phyloP scores from a whole-genome alignment of 805 yeast genomes.

The Ogataea ganodermae region DNA sequence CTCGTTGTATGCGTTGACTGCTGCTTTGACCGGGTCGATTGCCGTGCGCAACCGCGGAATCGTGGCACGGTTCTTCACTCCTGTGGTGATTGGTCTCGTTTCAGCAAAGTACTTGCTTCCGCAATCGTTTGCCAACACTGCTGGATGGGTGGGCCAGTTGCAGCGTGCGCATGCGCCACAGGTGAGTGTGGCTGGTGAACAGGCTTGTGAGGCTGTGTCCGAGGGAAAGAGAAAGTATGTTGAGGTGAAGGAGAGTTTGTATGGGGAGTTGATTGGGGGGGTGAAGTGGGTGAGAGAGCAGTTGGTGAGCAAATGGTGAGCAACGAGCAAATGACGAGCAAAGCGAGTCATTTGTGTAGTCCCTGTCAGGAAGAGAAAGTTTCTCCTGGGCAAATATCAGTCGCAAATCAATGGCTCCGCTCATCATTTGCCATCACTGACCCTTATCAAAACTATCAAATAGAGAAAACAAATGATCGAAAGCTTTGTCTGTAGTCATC shows the following conservation, averaged over 20 bases:
- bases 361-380: too few relatives aligned
- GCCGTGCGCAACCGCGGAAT: slow-evolving; percentile 48
- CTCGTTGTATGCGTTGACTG: slow-evolving; percentile 54
- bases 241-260: slow-evolving; percentile 4
- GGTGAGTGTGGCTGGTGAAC: slow-evolving; percentile 28
- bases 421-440: not conserved
- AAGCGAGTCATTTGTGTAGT: too few relatives aligned
- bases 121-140: slow-evolving; percentile 41
- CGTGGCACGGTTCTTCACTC: slow-evolving; percentile 53
- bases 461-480: too few relatives aligned
- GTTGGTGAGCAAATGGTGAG: slow-evolving; percentile 3
- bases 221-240: slow-evolving; percentile 6
- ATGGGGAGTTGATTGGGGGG: slow-evolving; percentile 1
- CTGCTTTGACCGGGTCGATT: slow-evolving; percentile 58
- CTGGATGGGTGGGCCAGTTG: slow-evolving; percentile 26
- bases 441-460: too few relatives aligned
- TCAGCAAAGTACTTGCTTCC: slow-evolving; percentile 54
- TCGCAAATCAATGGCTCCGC: not conserved
- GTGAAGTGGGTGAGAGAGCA: slow-evolving; percentile 12
- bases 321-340: not conserved
- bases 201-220: slow-evolving; percentile 4
- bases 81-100: slow-evolving; percentile 49
- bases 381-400: not conserved
- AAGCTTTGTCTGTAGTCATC: too few relatives aligned
- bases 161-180: slow-evolving; percentile 43